Evolutionary conservation across 257 asterid genomes (phyloP).

Genomic region (Solanum medicagineum): DNA sequence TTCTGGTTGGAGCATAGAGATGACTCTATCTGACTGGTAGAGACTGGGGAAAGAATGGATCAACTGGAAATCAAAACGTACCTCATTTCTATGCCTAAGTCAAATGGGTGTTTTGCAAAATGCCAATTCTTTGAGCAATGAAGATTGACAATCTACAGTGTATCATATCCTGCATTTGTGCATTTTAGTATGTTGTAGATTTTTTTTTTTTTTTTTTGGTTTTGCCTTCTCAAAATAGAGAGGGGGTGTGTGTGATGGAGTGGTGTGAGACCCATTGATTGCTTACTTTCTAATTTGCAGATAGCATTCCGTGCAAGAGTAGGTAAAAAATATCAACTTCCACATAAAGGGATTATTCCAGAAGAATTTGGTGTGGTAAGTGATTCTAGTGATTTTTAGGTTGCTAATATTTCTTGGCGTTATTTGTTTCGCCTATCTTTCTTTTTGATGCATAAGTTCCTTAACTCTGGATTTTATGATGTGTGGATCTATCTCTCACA

Average conservation of each 20-base stretch:
- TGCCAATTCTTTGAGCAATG: not conserved
- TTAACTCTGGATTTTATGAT: not conserved
- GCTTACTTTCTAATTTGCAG: slow-evolving; percentile 23
- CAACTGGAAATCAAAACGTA: not conserved
- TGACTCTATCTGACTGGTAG: not conserved
- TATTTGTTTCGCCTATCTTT: not conserved
- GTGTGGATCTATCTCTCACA: not conserved
- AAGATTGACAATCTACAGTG: not conserved
- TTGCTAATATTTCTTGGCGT: not conserved
- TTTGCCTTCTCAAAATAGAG: not conserved
- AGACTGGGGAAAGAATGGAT: not conserved
- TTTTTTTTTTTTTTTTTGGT: not conserved
- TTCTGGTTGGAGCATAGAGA: not conserved
- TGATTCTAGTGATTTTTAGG: not conserved
- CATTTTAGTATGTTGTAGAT: not conserved
- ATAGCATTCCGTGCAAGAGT: slow-evolving; percentile 93
- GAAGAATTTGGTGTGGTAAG: slow-evolving; percentile 99
- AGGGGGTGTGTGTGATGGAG: not conserved
- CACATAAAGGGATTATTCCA: slow-evolving; percentile 90
- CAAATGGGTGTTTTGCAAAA: not conserved
- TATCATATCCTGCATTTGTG: not conserved
- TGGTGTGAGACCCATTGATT: not conserved
- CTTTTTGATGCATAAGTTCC: not conserved
- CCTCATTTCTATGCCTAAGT: not conserved
- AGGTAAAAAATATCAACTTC: slow-evolving; percentile 85